Percentiles rank a stretch among this genome's conserved stretches.
Conservation (phyloP, 306 rosid species). For the Astragalus glycyphyllos region DNA sequence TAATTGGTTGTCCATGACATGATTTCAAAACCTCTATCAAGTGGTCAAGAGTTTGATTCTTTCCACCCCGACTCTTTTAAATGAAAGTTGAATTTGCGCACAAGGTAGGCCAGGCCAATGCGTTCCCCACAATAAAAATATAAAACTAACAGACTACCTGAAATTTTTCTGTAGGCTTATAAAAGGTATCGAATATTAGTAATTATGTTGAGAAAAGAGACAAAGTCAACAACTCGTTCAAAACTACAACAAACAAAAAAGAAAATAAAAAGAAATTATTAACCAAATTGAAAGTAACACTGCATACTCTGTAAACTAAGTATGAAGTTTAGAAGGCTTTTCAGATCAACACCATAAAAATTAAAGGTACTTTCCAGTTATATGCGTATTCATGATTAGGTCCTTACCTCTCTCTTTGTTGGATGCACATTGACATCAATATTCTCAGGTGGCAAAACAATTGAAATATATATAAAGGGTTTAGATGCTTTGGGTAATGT, state of each 20-base stretch:
- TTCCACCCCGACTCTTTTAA: not conserved
- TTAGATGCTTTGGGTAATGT: slow-evolving; percentile 94
- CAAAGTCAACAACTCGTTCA: not conserved
- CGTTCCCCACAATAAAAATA: not conserved
- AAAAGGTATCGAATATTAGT: not conserved
- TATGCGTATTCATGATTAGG: slow-evolving; percentile 10
- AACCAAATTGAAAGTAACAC: slow-evolving; percentile 25
- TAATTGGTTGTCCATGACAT: not conserved
- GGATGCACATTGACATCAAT: slow-evolving; percentile 95
- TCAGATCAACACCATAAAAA: slow-evolving; percentile 17
- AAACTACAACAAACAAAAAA: not conserved
- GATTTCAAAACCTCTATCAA: not conserved
- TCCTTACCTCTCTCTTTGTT: slow-evolving; percentile 88
- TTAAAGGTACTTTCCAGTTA: slow-evolving; percentile 11
- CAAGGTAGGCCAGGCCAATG: not conserved
- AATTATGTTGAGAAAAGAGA: slow-evolving; percentile 7
- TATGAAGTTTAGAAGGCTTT: slow-evolving; percentile 13
- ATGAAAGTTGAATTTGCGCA: not conserved
- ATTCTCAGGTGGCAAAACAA: slow-evolving; percentile 81
- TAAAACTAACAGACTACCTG: too few relatives aligned
- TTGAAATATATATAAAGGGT: slow-evolving; percentile 86
- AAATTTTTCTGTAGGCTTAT: too few relatives aligned
- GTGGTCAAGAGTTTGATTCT: not conserved
- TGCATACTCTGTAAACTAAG: not conserved
- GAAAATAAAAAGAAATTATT: slow-evolving; percentile 9